Conservation (phyloP, 768 basidiomycete genomes). For the Kwoniella sp. region DNA sequence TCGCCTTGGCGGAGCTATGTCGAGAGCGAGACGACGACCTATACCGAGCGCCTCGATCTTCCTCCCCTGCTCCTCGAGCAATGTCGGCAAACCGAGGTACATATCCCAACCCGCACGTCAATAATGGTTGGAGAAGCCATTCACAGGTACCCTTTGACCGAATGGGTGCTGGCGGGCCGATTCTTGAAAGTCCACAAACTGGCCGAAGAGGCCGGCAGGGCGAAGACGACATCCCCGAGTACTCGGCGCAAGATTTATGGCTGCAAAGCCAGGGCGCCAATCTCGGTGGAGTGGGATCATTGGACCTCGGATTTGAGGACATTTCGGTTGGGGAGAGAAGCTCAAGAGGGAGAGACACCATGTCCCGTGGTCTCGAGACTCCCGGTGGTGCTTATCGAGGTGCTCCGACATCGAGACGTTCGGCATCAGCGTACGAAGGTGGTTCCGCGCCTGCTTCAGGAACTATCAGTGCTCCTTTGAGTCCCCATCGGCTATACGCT, state of each 20-base stretch:
- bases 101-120: conserved; percentile 33
- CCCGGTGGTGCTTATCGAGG: conserved; percentile 33
- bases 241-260: conserved; percentile 55
- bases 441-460: conserved; percentile 42
- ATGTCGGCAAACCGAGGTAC: conserved; percentile 39
- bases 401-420: conserved; percentile 21
- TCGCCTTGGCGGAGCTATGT: conserved; percentile 84
- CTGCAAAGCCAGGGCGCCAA: conserved; percentile 50
- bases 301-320: conserved; percentile 41
- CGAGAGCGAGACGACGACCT: conserved; percentile 73
- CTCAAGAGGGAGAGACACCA: conserved; percentile 44
- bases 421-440: conserved; percentile 29
- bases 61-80: conserved; percentile 50
- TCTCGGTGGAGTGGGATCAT: conserved; percentile 39
- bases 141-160: conserved; percentile 52
- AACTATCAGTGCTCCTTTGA: conserved; percentile 52
- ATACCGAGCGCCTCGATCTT: conserved; percentile 55
- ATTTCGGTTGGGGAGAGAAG: conserved; percentile 23
- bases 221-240: conserved; percentile 30
- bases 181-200: conserved; percentile 33
- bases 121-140: conserved; percentile 46
- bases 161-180: conserved; percentile 19
- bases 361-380: conserved; percentile 43
- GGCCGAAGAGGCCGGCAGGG: conserved; percentile 39
- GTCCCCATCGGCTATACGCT: conserved; percentile 48